Conservation (phyloP, 2,329 filamentous ascomycete species). For the Zasmidium angulare region DNA sequence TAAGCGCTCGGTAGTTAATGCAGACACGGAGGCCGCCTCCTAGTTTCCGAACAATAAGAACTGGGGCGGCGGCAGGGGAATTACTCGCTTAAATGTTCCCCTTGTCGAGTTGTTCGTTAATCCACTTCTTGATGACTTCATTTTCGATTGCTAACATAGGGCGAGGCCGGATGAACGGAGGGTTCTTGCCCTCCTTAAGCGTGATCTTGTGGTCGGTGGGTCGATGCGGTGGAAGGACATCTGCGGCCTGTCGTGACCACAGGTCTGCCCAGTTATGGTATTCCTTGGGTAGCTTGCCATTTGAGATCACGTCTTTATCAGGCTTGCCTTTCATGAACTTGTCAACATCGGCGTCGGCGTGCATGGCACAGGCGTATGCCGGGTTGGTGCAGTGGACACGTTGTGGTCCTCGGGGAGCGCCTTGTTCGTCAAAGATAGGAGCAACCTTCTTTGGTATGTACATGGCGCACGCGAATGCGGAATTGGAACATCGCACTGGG, state of each 20-base stretch:
- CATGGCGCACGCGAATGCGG: background rate
- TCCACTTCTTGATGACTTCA: slow-evolving; percentile 1
- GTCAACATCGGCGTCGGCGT: no score
- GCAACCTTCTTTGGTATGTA: background rate
- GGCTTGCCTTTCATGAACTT: background rate
- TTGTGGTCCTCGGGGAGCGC: background rate
- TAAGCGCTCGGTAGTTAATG: slow-evolving; percentile 2
- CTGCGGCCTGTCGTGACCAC: background rate
- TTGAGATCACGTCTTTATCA: background rate
- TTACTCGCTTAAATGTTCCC: background rate
- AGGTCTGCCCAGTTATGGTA: background rate
- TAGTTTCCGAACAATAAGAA: slow-evolving; percentile 6
- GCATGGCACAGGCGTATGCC: no score
- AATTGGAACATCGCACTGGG: no score
- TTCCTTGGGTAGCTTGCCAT: background rate
- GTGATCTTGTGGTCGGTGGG: slow-evolving; percentile 2
- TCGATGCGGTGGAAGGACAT: background rate
- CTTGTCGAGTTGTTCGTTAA: background rate
- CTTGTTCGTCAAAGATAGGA: background rate
- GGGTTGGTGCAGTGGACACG: background rate
- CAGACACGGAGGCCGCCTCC: background rate
- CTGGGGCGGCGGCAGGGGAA: background rate
- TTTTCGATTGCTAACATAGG: background rate
- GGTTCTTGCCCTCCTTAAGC: background rate
- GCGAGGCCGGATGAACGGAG: background rate